Base-by-base conservation (phyloP, 208 protist genomes). In the Naegleria gruberi region DNA sequence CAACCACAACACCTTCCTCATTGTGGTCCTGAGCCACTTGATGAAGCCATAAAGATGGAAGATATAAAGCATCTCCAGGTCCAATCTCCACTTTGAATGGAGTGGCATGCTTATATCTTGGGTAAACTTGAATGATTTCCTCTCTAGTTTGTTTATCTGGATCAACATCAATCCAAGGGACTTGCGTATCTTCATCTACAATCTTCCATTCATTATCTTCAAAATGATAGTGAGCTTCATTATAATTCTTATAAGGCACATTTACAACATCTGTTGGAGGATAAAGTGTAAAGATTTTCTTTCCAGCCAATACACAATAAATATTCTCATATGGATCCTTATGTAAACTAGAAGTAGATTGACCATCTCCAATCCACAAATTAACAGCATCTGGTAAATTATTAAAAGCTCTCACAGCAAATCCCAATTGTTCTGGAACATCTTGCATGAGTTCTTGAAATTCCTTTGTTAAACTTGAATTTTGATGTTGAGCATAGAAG, bases 251-350 rank as follows among this genome's bases (percentile, higher is more conserved):
- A 17, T 95, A 94, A 42, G 41, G 30, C 19, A 97, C 92, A 90
- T 95, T 95, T 19, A 42, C 5, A 4, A 89, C 6, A 74, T n/a
- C 26, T 15, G n/a, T 43, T 4, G 77, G 77, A 30, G 90, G 90
- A 23, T 43, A 51, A 12, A 91, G 6, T 23, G 19, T 44, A 51
- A 91, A 87, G 26, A 89, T 41, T 93, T 98, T 98, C 77, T 95
- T 94, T 4, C 96, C 96, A 17, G 95, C 93, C 47, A 98, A 93
- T 5, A 97, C 96, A 8, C 94, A 89, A 92, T 98, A 98, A 30
- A 98, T 92, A 90, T 98, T 98, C 92, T 98, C 96, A 40, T 96
- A 96, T 93, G 93, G 96, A 93, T 98, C 96, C 91, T 97, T 95
- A 89, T 98, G 96, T 93, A 96, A 92, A 30, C 94, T 95, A n/a